Conservation (phyloP, 2,329 filamentous ascomycete species). For the Diplodia sapinea region DNA sequence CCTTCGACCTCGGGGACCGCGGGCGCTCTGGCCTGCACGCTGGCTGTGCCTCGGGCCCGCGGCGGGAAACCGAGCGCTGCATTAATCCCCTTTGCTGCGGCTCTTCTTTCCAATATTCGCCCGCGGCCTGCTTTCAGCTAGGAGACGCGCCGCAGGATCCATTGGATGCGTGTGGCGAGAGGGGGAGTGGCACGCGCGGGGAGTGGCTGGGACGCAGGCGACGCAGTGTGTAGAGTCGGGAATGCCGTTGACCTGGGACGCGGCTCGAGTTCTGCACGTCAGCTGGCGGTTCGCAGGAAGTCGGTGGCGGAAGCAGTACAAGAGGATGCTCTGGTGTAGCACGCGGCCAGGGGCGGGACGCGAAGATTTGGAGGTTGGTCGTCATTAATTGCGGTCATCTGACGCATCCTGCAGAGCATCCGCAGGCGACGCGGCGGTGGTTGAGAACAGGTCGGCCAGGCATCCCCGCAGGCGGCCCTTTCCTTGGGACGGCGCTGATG, state of each 20-base stretch:
- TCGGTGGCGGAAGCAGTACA: neutral
- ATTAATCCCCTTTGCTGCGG: neutral
- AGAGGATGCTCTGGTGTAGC: neutral
- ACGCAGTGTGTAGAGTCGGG: neutral
- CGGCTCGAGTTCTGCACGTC: slow-evolving; percentile 16
- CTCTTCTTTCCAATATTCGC: slow-evolving; percentile 7
- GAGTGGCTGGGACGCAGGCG: neutral
- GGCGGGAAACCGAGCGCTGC: slow-evolving; percentile 11
- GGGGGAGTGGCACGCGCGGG: neutral
- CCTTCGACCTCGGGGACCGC: slow-evolving; percentile 6
- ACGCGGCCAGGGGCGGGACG: slow-evolving; percentile 5
- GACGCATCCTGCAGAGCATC: slow-evolving; percentile 6
- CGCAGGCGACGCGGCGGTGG: neutral
- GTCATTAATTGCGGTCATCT: slow-evolving; percentile 21
- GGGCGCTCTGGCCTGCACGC: neutral
- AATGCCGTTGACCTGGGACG: no score
- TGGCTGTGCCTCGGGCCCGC: slow-evolving; percentile 19
- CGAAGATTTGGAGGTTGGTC: slow-evolving; percentile 8
- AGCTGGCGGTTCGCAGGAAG: neutral
- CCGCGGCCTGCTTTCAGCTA: neutral
- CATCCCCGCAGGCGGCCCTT: slow-evolving; percentile 14
- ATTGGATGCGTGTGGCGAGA: neutral
- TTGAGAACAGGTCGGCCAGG: neutral
- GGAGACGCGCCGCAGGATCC: neutral
- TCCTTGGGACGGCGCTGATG: neutral